phyloP scores from a whole-genome alignment of 768 basidiomycete species.

The Lyophyllum semitale region DNA sequence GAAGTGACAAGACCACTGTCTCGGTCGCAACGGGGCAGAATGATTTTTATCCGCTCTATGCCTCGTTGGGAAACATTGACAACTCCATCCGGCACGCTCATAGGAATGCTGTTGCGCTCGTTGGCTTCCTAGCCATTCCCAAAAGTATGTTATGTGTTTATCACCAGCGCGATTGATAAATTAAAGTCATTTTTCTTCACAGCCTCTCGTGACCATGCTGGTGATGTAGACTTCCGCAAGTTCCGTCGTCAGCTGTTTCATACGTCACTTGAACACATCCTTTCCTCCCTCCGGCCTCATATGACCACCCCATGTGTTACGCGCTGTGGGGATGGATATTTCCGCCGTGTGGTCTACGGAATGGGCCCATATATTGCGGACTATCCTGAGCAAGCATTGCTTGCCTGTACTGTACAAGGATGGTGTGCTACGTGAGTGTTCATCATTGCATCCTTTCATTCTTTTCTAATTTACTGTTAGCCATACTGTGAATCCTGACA shows the following conservation, averaged over 20 bases:
- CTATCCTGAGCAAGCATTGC: conserved; percentile 27
- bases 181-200: neutral
- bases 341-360: conserved; percentile 21
- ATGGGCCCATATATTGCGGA: conserved; percentile 31
- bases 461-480: conserved; percentile 5
- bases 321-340: conserved; percentile 27
- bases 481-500: conserved; percentile 8
- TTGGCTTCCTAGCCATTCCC: conserved; percentile 10
- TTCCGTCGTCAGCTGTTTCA: conserved; percentile 26
- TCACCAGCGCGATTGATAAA: neutral
- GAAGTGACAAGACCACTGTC: conserved; percentile 39
- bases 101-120: conserved; percentile 23
- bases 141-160: conserved; percentile 4
- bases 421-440: conserved; percentile 27
- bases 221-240: conserved; percentile 11
- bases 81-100: conserved; percentile 33
- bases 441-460: neutral
- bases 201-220: conserved; percentile 6
- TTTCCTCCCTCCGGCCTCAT: conserved; percentile 16
- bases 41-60: conserved; percentile 37
- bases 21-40: conserved; percentile 38
- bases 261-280: conserved; percentile 17
- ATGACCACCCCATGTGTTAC: conserved; percentile 27
- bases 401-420: conserved; percentile 23
- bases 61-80: conserved; percentile 32